Evolutionary conservation across 768 basidiomycete genomes (phyloP).

Genomic region (Rhizopogon rudus): DNA sequence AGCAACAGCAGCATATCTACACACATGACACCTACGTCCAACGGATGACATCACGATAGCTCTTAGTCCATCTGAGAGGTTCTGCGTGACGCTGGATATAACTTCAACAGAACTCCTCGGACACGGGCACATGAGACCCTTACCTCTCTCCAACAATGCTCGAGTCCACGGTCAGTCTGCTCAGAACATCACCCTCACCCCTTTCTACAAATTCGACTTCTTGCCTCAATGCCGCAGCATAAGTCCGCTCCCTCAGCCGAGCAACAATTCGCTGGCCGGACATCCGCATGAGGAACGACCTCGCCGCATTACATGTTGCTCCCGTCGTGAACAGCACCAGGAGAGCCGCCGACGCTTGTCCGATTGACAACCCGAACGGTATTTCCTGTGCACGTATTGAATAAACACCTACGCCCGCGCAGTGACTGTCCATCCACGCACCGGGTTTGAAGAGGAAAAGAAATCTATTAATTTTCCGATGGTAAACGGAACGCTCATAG

Average conservation of each 20-base stretch:
- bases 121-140: neutral
- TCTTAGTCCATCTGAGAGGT: conserved; percentile 75
- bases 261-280: conserved; percentile 91
- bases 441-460: conserved; percentile 71
- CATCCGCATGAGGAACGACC: conserved; percentile 81
- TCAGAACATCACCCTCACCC: conserved; percentile 91
- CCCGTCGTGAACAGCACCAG: conserved; percentile 81
- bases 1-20: neutral
- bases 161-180: conserved; percentile 85
- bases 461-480: conserved; percentile 94
- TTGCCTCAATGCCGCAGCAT: conserved; percentile 77
- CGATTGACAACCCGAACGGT: conserved; percentile 74
- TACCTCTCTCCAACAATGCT: conserved; percentile 93
- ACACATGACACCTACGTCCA: conserved; percentile 56
- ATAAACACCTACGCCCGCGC: neutral
- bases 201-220: conserved; percentile 92
- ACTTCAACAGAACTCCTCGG: neutral
- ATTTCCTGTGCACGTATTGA: conserved; percentile 45
- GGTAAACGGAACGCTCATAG: conserved; percentile 90
- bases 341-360: conserved; percentile 72
- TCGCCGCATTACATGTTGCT: conserved; percentile 79
- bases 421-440: conserved; percentile 23
- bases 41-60: conserved; percentile 92
- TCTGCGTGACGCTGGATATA: conserved; percentile 63
- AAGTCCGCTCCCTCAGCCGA: conserved; percentile 76